These are phyloP conservation scores for Candida cerambycidarum DNA, from an alignment of 805 yeast species.

Conservation along the genomic window DNA sequence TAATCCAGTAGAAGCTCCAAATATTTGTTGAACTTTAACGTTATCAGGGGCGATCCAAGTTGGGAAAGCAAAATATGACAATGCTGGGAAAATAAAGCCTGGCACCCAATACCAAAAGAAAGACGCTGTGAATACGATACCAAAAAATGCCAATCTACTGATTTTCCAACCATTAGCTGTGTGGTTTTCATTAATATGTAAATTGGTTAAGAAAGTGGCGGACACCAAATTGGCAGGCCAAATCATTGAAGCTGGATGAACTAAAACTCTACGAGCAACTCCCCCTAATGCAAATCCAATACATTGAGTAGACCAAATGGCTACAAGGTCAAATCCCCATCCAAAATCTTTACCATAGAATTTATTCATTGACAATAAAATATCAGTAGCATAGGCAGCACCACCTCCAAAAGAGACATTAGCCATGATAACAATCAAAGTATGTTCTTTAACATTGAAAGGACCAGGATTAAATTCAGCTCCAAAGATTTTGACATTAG, in stretches of 20 bases:
- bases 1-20: slow-evolving; percentile 61
- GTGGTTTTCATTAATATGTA: slow-evolving; percentile 48
- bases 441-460: slow-evolving; percentile 24
- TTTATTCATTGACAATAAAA: slow-evolving; percentile 50
- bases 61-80: slow-evolving; percentile 62
- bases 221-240: slow-evolving; percentile 72
- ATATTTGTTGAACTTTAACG: slow-evolving; percentile 60
- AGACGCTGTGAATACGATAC: slow-evolving; percentile 20
- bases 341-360: slow-evolving; percentile 42
- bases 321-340: slow-evolving; percentile 26
- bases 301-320: slow-evolving; percentile 51
- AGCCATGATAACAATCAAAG: slow-evolving; percentile 22
- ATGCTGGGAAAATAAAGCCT: slow-evolving; percentile 55
- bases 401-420: slow-evolving; percentile 18
- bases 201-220: slow-evolving; percentile 34
- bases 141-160: slow-evolving; percentile 16
- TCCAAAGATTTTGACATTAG: slow-evolving; percentile 25
- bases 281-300: slow-evolving; percentile 73
- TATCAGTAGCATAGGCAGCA: slow-evolving; percentile 53
- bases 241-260: slow-evolving; percentile 62
- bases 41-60: slow-evolving; percentile 63
- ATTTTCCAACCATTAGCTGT: slow-evolving; percentile 43
- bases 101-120: slow-evolving; percentile 62
- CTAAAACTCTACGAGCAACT: slow-evolving; percentile 54
- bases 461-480: slow-evolving; percentile 22